Base-by-base conservation (phyloP, 1,139 yeast species). In the Spathaspora sp. region DNA sequence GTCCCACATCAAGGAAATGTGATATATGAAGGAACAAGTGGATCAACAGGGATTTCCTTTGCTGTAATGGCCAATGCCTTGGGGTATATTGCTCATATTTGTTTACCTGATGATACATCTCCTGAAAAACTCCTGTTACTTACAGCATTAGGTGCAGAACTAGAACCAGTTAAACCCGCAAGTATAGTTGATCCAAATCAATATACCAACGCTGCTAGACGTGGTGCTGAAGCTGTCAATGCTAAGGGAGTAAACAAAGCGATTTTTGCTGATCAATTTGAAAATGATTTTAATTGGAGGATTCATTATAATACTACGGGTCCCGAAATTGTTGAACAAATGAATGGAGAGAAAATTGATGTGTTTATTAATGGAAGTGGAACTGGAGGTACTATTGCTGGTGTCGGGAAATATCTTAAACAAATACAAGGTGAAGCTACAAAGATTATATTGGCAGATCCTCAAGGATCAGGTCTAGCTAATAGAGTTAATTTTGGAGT, bases 91-190 rank as follows among this genome's bases (percentile, higher is more conserved):
- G 88, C 96, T 0, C 97, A 90, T 59, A 93, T 93, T 26, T 91
- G 95, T 48, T 73, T 93, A n/a, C 99, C 98, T 0, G 95, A 90
- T 61, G 99, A 93, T 59, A 93, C 98, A 0, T 86, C 96, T 0
- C 74, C 73, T 1, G 98, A 93, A 56, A 93, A 93, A 59, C 61
- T 93, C 20, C 81, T 80, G 43, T 70, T 93, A 36, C 70, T 93
- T 43, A 74, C 75, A 46, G 76, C 86, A 41, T 74, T 89, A 38
- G 98, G 98, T 2, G 98, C 97, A 0, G 78, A 72, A 1, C 79
- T 93, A n/a, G 91, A 88, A 57, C 85, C 86, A 40, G 98, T 93
- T 13, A 84, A 87, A 48, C 99, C 99, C 0, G 98, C 98, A 0
- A 84, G 96, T 8, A 93, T 93, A 42, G 97, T 90, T 11, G 98